Percentiles rank a stretch among this genome's conserved stretches.
phyloP scores from a whole-genome alignment of 352 stramenopile species.

The Aphanomyces invadans region DNA sequence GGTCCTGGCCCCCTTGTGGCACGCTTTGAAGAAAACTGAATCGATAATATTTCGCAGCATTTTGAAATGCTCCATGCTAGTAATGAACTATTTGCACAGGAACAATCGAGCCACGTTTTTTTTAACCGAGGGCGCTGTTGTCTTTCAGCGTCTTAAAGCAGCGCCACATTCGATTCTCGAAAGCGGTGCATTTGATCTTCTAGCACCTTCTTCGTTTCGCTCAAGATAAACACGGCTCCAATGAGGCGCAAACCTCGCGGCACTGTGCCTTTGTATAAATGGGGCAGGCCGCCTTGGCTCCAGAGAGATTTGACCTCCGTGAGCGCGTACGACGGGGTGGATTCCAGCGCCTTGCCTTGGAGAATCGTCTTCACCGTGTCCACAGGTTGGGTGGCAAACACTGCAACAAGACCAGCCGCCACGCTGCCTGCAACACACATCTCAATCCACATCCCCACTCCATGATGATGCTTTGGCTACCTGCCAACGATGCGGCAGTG shows the following conservation, averaged over 20 bases:
- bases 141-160: too few species aligned
- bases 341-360: slow-evolving; percentile 62
- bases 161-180: too few species aligned
- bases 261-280: slow-evolving; percentile 66
- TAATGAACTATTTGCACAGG: too few species aligned
- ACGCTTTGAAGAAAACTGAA: too few species aligned
- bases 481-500: background rate
- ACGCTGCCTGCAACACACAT: slow-evolving; percentile 57
- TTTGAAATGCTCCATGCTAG: too few species aligned
- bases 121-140: too few species aligned
- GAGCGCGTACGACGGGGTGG: slow-evolving; percentile 36
- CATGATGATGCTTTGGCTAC: slow-evolving; percentile 39
- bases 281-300: slow-evolving; percentile 36
- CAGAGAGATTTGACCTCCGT: slow-evolving; percentile 42
- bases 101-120: too few species aligned
- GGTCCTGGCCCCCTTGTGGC: too few species aligned
- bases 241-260: slow-evolving; percentile 70
- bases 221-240: slow-evolving; percentile 76
- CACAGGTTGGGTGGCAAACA: slow-evolving; percentile 67
- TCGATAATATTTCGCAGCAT: too few species aligned
- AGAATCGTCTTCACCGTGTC: slow-evolving; percentile 83
- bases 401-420: slow-evolving; percentile 58
- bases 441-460: too few species aligned
- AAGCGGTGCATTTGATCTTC: slow-evolving; percentile 33
- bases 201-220: slow-evolving; percentile 55